phyloP scores from a whole-genome alignment of 345 rosid species.

The Eutrema japonicum region DNA sequence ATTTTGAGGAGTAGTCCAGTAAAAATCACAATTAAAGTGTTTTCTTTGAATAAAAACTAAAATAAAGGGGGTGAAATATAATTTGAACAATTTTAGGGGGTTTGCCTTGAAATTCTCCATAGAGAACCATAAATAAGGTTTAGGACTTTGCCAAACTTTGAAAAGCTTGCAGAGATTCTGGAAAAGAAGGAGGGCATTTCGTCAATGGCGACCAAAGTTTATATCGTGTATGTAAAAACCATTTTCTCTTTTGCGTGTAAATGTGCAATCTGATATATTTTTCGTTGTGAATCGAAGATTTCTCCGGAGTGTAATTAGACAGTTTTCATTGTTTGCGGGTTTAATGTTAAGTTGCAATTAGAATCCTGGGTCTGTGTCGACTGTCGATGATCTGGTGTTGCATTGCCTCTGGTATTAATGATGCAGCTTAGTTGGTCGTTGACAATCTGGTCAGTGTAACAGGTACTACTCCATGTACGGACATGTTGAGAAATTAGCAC shows the following conservation, averaged over 20 bases:
- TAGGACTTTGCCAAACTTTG: background rate
- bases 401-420: background rate
- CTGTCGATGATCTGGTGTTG: background rate
- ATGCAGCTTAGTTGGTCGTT: constrained; percentile 1
- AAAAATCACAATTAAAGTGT: background rate
- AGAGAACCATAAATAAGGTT: background rate
- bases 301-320: background rate
- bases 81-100: background rate
- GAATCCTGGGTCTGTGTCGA: constrained; percentile 6
- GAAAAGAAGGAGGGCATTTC: background rate
- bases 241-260: background rate
- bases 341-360: background rate
- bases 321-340: background rate
- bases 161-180: background rate
- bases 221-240: constrained; percentile 62
- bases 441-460: constrained; percentile 14
- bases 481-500: constrained; percentile 86
- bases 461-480: constrained; percentile 98
- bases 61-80: background rate
- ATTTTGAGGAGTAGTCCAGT: no score
- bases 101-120: background rate
- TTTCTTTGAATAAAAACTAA: background rate
- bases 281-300: background rate
- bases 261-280: background rate
- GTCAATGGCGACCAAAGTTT: constrained; percentile 66